Conservation (phyloP, 2,329 filamentous ascomycete genomes). For the Pseudogymnoascus sp. region DNA sequence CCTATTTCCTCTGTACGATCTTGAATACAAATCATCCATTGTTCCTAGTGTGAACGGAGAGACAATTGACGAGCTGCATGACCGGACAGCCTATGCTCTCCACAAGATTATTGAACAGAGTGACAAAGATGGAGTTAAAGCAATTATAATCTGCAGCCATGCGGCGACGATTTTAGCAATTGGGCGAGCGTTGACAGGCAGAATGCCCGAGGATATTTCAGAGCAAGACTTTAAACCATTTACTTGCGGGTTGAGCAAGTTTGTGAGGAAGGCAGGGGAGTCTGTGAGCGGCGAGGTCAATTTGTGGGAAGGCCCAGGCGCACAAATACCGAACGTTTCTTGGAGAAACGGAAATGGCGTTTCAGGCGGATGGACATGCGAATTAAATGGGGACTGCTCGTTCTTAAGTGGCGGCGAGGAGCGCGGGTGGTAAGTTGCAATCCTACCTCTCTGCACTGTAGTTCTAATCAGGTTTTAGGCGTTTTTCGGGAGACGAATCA, state of each 20-base stretch:
- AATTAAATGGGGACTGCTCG: constrained; percentile 74
- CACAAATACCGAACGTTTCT: constrained; percentile 34
- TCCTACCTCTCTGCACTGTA: constrained; percentile 11
- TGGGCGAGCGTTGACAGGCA: constrained; percentile 73
- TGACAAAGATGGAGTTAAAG: constrained; percentile 61
- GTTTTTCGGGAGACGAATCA: constrained; percentile 52
- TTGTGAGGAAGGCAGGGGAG: constrained; percentile 42
- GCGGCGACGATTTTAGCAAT: constrained; percentile 84
- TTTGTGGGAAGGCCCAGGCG: constrained; percentile 34
- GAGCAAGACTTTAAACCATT: constrained; percentile 79
- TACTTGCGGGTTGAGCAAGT: constrained; percentile 74
- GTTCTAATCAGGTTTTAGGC: constrained; percentile 30
- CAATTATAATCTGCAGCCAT: constrained; percentile 79
- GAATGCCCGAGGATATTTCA: constrained; percentile 63
- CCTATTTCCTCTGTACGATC: constrained; percentile 55
- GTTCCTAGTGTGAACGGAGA: constrained; percentile 71
- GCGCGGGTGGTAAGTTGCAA: constrained; percentile 67
- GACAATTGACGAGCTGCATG: constrained; percentile 70
- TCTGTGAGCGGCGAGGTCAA: constrained; percentile 29
- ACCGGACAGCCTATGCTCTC: constrained; percentile 66
- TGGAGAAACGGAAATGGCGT: constrained; percentile 59
- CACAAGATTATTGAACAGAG: constrained; percentile 64
- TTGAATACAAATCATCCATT: constrained; percentile 59
- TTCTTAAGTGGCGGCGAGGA: constrained; percentile 77
- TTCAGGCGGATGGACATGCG: constrained; percentile 72